A percentile compares a stretch with the other conserved stretches of the same genome.
Evolutionary conservation across 176 grass and related monocot species (phyloP).

Genomic region (Lolium perenne): DNA sequence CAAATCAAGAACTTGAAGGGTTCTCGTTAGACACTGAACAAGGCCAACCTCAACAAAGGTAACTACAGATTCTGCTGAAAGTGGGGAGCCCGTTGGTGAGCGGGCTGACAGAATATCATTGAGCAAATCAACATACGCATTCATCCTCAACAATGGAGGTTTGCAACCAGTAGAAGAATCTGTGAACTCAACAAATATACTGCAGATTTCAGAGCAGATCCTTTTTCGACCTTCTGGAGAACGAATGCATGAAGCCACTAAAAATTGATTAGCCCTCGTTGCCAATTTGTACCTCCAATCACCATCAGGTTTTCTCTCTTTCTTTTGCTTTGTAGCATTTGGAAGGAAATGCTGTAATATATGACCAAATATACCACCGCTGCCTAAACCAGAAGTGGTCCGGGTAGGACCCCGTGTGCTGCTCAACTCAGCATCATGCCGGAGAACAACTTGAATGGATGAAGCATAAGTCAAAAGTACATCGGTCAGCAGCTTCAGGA

Average conservation of each 20-base stretch:
- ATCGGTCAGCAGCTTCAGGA: constrained; percentile 92
- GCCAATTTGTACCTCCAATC: constrained; percentile 97
- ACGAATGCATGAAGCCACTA: constrained; percentile 95
- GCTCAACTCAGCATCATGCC: constrained; percentile 78
- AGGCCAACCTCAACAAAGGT: constrained; percentile 93
- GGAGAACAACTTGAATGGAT: constrained; percentile 91
- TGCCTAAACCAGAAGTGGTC: constrained; percentile 35
- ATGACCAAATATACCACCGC: constrained; percentile 77
- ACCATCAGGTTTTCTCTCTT: constrained; percentile 86
- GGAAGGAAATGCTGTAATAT: constrained; percentile 88
- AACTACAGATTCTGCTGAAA: constrained; percentile 83
- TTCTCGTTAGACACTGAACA: constrained; percentile 67
- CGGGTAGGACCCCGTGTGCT: constrained; percentile 49
- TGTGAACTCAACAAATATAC: constrained; percentile 71
- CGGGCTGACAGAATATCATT: constrained; percentile 98
- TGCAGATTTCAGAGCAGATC: constrained; percentile 87
- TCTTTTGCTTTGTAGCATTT: constrained; percentile 76
- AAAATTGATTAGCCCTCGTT: constrained; percentile 84
- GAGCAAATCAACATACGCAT: constrained; percentile 83
- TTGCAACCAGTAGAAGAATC: constrained; percentile 59
- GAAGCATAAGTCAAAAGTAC: constrained; percentile 90
- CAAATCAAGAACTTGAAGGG: constrained; percentile 86
- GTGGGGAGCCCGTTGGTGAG: constrained; percentile 84
- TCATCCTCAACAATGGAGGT: constrained; percentile 69
- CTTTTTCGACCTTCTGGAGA: constrained; percentile 84